A percentile compares a stretch with the other conserved stretches of the same genome.
These are phyloP conservation scores for Stachybotrys echinatus DNA, from an alignment of 2,329 filamentous ascomycete species.

Conservation along the genomic window DNA sequence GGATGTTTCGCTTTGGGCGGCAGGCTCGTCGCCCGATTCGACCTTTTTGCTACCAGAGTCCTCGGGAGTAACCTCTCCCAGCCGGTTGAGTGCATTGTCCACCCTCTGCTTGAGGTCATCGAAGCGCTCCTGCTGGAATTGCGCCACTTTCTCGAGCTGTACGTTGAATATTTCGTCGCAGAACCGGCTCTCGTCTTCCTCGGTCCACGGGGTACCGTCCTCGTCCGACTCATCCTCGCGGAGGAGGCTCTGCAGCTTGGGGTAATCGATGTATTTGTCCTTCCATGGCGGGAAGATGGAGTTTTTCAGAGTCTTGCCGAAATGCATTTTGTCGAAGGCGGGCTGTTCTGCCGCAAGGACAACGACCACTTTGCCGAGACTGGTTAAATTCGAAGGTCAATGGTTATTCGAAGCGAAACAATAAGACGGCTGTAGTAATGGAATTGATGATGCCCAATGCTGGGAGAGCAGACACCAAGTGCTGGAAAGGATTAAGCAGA, in stretches of 20 bases:
- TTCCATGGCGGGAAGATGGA: constrained; percentile 84
- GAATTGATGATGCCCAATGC: not conserved
- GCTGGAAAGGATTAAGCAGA: not conserved
- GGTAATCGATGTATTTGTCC: constrained; percentile 92
- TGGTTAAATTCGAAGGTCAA: not conserved
- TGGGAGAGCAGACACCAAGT: not conserved
- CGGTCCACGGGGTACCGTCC: constrained; percentile 75
- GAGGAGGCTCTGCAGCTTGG: constrained; percentile 83
- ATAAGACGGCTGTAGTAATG: not conserved
- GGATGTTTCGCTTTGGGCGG: constrained; percentile 2
- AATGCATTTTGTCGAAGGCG: constrained; percentile 62
- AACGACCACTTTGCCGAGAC: not conserved
- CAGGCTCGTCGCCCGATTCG: constrained; percentile 33
- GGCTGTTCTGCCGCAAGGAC: no score
- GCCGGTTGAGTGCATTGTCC: constrained; percentile 57
- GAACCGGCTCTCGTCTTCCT: constrained; percentile 88
- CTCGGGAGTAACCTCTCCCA: constrained; percentile 68
- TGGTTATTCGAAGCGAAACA: not conserved
- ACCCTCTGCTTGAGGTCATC: constrained; percentile 48
- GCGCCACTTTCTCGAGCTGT: constrained; percentile 90
- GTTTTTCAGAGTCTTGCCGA: constrained; percentile 80
- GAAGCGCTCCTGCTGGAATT: constrained; percentile 80
- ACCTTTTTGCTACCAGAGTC: constrained; percentile 43
- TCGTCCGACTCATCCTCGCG: constrained; percentile 65
- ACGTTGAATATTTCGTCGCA: constrained; percentile 93